phyloP scores from a whole-genome alignment of 2,329 filamentous ascomycete genomes.

The Magnaporthiopsis poae region DNA sequence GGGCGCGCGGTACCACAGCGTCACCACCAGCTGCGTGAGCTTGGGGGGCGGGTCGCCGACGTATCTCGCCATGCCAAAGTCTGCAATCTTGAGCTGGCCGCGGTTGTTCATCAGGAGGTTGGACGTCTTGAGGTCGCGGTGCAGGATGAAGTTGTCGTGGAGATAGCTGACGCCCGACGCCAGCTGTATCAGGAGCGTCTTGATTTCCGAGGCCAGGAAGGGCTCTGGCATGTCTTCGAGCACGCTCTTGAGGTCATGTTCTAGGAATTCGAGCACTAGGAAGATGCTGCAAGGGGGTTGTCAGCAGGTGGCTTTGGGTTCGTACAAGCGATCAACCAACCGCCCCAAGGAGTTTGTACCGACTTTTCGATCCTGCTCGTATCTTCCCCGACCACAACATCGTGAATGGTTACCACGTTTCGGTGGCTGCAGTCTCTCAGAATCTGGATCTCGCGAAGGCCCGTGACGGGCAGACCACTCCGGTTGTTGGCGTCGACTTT shows the following conservation, averaged over 20 bases:
- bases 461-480: slow-evolving; percentile 77
- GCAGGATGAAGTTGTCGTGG: slow-evolving; percentile 81
- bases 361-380: slow-evolving; percentile 45
- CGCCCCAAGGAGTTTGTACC: slow-evolving; percentile 4
- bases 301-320: neutral
- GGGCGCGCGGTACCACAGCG: slow-evolving; percentile 89
- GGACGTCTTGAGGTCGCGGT: slow-evolving; percentile 86
- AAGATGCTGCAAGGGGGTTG: slow-evolving; percentile 53
- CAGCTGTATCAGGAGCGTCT: slow-evolving; percentile 79
- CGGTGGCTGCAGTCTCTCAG: slow-evolving; percentile 68
- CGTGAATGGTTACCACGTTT: slow-evolving; percentile 72
- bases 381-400: slow-evolving; percentile 70
- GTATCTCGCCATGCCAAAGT: slow-evolving; percentile 96
- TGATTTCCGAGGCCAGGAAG: slow-evolving; percentile 84
- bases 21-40: slow-evolving; percentile 87
- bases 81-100: slow-evolving; percentile 86
- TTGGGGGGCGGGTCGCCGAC: slow-evolving; percentile 66
- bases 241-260: slow-evolving; percentile 90
- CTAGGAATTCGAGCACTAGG: slow-evolving; percentile 92
- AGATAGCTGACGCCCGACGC: slow-evolving; percentile 72
- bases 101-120: slow-evolving; percentile 93
- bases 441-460: slow-evolving; percentile 86
- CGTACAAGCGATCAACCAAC: neutral
- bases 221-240: slow-evolving; percentile 91
- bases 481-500: slow-evolving; percentile 75